Conservation (phyloP, 129 eudicot species). For the Calendula officinalis region DNA sequence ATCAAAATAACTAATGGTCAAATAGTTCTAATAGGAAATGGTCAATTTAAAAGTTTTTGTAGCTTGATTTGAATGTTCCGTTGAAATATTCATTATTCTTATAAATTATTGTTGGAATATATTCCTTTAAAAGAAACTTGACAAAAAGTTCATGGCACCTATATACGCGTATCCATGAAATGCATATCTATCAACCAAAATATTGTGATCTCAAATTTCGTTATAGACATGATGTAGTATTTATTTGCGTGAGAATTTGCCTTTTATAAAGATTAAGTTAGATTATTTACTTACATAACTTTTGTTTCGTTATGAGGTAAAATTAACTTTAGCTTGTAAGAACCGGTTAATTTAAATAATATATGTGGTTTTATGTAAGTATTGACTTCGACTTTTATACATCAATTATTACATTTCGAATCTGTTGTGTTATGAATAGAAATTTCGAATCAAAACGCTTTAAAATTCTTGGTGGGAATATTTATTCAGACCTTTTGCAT, state of each 20-base stretch:
- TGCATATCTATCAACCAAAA: background rate
- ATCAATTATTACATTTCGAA: background rate
- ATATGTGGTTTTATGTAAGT: background rate
- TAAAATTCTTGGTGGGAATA: conserved; percentile 2
- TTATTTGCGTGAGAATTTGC: no score
- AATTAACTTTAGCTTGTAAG: background rate
- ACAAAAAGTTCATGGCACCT: background rate
- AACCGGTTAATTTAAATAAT: background rate
- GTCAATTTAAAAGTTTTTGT: background rate
- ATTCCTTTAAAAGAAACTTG: conserved; percentile 10
- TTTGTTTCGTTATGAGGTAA: background rate
- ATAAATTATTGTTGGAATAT: conserved; percentile 24
- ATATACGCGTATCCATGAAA: background rate
- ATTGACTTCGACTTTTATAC: background rate
- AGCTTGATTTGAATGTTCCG: conserved; percentile 9
- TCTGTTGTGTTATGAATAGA: background rate
- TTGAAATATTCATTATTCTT: conserved; percentile 22
- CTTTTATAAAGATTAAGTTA: no score
- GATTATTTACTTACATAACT: no score
- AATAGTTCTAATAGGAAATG: background rate
- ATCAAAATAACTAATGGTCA: background rate
- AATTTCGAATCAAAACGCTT: background rate
- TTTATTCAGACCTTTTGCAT: background rate
- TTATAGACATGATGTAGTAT: background rate
- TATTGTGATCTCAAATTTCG: background rate